phyloP scores from a whole-genome alignment of 164 flowering plant genomes.

The Pachysandra terminalis region DNA sequence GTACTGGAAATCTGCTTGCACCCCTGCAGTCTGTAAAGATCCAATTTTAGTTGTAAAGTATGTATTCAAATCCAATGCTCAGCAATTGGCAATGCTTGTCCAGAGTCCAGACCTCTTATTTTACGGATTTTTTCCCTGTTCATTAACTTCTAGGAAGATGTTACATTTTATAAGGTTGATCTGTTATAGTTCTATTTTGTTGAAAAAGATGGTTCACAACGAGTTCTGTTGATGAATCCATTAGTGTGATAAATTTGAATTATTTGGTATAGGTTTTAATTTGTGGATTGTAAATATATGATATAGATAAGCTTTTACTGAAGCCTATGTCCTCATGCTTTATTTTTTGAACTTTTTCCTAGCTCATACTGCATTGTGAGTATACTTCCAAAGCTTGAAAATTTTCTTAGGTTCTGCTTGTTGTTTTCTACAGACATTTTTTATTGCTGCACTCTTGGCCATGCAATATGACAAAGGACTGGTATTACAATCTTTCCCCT shows the following conservation, averaged over 20 bases:
- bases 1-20: too few species aligned
- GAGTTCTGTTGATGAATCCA: too few species aligned
- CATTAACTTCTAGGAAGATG: too few species aligned
- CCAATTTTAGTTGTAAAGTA: too few species aligned
- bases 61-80: too few species aligned
- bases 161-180: too few species aligned
- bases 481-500: constrained; percentile 42
- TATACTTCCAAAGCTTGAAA: background rate
- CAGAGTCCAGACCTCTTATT: too few species aligned
- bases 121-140: too few species aligned
- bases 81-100: too few species aligned
- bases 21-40: too few species aligned
- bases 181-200: too few species aligned
- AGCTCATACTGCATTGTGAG: background rate
- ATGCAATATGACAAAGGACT: constrained; percentile 90
- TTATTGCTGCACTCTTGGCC: constrained; percentile 96
- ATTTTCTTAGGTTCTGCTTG: background rate
- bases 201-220: too few species aligned
- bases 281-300: background rate
- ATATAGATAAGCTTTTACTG: background rate
- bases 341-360: background rate
- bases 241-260: background rate
- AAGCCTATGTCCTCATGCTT: background rate
- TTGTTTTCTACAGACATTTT: constrained; percentile 71
- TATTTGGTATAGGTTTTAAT: background rate